Evolutionary conservation across 805 yeast genomes (phyloP), one percentile per base, ranked within the genome.

Genomic region (Suhomyces emberorum): DNA sequence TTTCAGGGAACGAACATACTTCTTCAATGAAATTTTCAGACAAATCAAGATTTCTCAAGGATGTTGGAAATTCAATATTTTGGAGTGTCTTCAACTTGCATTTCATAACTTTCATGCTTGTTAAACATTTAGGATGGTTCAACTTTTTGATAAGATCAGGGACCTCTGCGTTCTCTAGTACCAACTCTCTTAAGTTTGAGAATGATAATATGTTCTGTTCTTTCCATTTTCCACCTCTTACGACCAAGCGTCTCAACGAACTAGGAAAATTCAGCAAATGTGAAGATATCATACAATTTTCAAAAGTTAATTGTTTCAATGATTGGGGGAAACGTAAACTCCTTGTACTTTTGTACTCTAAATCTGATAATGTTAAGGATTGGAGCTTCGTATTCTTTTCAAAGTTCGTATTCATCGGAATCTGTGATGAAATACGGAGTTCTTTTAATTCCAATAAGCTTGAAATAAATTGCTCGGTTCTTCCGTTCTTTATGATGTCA

Each of bases 141-240:
- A 41, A 29, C 20, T 37, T 37, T 20, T 16, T 31, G 4, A 19
- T 17, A 16, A 41, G 24, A 9, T 35, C 38, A 5, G 39, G 21
- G 3, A 37, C 33, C 22, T 41, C 37, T 15, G 32, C 38, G n/a
- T 32, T 35, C 18, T 41, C 39, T 15, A 41, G 17, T 4, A 12
- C 28, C 22, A 41, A 30, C 32, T 34, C 44, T 21, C 17, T 37
- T 30, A 41, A 22, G 22, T 26, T 32, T 15, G 42, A 20, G 16
- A 19, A 41, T n/a, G 35, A 26, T 7, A 41, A 24, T 3, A 23
- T 34, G 4, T 28, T 28, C 17, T 28, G 41, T 7, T 38, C 39
- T 26, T 32, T 37, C 42, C 41, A 41, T 23, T 34, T 37, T 8
- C 44, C 44, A n/a, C 41, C 39, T 11, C 26, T 25, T 7, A 41